These are phyloP conservation scores for Cordyceps cicadae DNA, from an alignment of 2,329 filamentous ascomycete genomes.

Conservation along the genomic window DNA sequence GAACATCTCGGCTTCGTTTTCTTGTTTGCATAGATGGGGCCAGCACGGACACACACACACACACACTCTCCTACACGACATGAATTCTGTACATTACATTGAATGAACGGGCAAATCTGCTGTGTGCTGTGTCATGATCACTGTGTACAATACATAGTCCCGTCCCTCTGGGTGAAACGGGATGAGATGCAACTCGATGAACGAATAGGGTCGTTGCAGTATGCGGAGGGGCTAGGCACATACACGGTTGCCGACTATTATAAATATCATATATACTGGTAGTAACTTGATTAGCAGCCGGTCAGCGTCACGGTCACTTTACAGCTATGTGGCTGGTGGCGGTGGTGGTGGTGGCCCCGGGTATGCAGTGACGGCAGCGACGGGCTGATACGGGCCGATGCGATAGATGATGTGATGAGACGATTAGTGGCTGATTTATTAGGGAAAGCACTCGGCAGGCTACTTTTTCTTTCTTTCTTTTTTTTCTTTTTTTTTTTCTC, in stretches of 20 bases:
- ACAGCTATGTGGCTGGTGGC: not conserved
- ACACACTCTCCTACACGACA: not conserved
- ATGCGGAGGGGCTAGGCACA: too few relatives aligned
- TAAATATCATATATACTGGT: not conserved
- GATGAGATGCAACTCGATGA: not conserved
- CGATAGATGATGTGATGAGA: not conserved
- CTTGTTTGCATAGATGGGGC: not conserved
- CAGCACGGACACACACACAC: not conserved
- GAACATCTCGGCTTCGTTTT: slow-evolving; percentile 2
- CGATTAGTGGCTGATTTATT: not conserved
- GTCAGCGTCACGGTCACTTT: not conserved
- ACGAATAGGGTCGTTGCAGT: not conserved
- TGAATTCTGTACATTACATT: not conserved
- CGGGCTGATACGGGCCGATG: not conserved
- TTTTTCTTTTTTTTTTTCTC: too few relatives aligned
- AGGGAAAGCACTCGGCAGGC: not conserved
- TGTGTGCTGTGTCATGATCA: too few relatives aligned
- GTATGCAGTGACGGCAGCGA: not conserved
- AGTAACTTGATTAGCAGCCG: not conserved
- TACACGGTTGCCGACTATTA: not conserved
- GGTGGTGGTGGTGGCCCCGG: not conserved
- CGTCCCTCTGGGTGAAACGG: too few relatives aligned
- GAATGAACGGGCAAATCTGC: not conserved
- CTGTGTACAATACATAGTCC: too few relatives aligned
- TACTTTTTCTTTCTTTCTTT: not conserved